Conservation (phyloP, 1,284 basidiomycete genomes). For the Ceratobasidium sp. region DNA sequence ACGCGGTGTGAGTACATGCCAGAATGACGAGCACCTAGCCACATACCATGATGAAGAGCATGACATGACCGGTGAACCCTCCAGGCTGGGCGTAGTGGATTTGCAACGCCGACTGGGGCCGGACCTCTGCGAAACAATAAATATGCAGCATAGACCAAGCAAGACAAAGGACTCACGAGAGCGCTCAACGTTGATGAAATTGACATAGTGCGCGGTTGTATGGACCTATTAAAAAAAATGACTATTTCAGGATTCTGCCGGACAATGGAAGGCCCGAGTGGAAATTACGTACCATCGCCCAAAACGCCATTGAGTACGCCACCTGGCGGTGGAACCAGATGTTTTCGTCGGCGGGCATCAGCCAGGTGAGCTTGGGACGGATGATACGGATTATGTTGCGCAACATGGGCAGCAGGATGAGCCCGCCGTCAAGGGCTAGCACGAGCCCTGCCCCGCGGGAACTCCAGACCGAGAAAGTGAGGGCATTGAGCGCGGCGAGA, state of each 20-base stretch:
- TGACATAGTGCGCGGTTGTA: constrained; percentile 88
- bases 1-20: not conserved
- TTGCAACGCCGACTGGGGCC: constrained; percentile 71
- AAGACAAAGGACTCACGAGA: constrained; percentile 43
- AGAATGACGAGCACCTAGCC: constrained; percentile 55
- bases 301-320: constrained; percentile 87
- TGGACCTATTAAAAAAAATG: constrained; percentile 60
- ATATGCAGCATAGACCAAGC: constrained; percentile 38
- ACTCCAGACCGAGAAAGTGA: constrained; percentile 81
- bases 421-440: constrained; percentile 79
- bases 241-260: constrained; percentile 16
- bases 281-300: constrained; percentile 60
- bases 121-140: constrained; percentile 65
- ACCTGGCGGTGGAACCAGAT: constrained; percentile 89
- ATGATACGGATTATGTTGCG: constrained; percentile 82
- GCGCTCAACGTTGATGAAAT: constrained; percentile 65
- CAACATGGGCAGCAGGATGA: constrained; percentile 84
- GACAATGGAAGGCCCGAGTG: not conserved
- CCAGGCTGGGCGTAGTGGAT: constrained; percentile 87
- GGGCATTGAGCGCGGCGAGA: constrained; percentile 73
- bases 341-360: constrained; percentile 87
- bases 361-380: constrained; percentile 74
- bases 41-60: constrained; percentile 85
- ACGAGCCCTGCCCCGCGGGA: constrained; percentile 87
- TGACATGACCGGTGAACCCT: constrained; percentile 87